Evolutionary conservation across 169 alveolate species (phyloP).

Genomic region (Eimeria zaria): DNA sequence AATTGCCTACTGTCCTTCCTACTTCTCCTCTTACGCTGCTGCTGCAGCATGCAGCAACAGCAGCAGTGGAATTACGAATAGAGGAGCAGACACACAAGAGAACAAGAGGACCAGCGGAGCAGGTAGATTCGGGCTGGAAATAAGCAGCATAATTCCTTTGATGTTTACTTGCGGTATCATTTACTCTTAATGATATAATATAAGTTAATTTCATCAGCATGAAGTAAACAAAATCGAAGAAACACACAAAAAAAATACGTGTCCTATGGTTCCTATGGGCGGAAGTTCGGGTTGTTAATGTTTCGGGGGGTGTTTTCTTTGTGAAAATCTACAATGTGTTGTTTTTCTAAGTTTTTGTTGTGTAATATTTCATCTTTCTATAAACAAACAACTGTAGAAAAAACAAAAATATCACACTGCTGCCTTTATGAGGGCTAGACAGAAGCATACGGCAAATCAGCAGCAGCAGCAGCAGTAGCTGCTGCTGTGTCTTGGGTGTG

Average conservation of each 20-base stretch:
- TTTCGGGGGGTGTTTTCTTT: neutral
- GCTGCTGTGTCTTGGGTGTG: conserved; percentile 14
- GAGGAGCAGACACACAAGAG: neutral
- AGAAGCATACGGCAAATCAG: conserved; percentile 1
- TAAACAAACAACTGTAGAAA: neutral
- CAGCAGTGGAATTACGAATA: neutral
- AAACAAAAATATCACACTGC: neutral
- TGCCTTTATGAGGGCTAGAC: conserved; percentile 2
- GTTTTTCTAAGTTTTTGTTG: neutral
- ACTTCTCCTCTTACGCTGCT: neutral
- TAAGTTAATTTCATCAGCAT: neutral
- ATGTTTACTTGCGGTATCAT: neutral
- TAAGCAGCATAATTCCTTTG: neutral
- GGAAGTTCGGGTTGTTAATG: neutral
- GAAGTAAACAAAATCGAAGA: neutral
- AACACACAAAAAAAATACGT: neutral
- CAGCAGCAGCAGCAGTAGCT: conserved; percentile 23
- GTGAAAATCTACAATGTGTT: neutral
- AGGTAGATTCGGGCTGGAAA: neutral
- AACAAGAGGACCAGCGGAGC: neutral
- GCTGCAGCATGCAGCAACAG: neutral
- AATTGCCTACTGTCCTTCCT: neutral
- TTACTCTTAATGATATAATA: neutral
- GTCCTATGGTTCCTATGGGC: neutral
- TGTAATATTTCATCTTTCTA: neutral